A percentile compares a stretch with the other conserved stretches of the same genome.
These are phyloP conservation scores for Oxyria digyna DNA, from an alignment of 148 eudicot genomes.

Conservation along the genomic window DNA sequence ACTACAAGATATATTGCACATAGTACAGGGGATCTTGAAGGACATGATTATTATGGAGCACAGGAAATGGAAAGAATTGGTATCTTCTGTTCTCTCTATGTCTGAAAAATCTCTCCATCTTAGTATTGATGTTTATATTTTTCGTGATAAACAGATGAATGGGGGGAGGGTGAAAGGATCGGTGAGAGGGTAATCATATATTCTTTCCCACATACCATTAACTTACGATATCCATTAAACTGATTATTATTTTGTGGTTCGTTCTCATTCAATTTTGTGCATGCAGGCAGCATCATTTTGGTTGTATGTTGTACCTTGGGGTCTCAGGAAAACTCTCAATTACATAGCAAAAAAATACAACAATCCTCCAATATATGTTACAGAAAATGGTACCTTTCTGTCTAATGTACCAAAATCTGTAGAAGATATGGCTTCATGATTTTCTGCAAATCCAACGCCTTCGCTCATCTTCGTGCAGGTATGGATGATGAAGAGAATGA, in stretches of 20 bases:
- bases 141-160: slow-evolving; percentile 46
- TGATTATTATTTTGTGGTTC: background rate
- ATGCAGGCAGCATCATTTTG: slow-evolving; percentile 76
- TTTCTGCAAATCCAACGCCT: background rate
- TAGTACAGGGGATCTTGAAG: slow-evolving; percentile 23
- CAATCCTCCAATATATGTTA: slow-evolving; percentile 51
- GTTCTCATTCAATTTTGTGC: slow-evolving; percentile 8
- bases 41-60: slow-evolving; percentile 31
- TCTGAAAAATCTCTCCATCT: background rate
- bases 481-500: slow-evolving; percentile 67
- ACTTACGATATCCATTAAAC: background rate
- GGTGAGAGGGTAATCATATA: slow-evolving; percentile 52
- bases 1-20: slow-evolving; percentile 58
- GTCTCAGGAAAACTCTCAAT: slow-evolving; percentile 44
- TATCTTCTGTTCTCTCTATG: slow-evolving; percentile 14
- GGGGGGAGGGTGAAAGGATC: slow-evolving; percentile 59
- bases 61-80: slow-evolving; percentile 63
- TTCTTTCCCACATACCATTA: background rate
- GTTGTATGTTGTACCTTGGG: slow-evolving; percentile 91
- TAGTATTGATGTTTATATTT: background rate
- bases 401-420: background rate
- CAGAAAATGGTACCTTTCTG: slow-evolving; percentile 53
- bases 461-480: slow-evolving; percentile 23
- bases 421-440: too few species aligned
- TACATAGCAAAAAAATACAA: slow-evolving; percentile 47